phyloP scores from a whole-genome alignment of 805 yeast genomes.

The Spencermartinsiella europaea region DNA sequence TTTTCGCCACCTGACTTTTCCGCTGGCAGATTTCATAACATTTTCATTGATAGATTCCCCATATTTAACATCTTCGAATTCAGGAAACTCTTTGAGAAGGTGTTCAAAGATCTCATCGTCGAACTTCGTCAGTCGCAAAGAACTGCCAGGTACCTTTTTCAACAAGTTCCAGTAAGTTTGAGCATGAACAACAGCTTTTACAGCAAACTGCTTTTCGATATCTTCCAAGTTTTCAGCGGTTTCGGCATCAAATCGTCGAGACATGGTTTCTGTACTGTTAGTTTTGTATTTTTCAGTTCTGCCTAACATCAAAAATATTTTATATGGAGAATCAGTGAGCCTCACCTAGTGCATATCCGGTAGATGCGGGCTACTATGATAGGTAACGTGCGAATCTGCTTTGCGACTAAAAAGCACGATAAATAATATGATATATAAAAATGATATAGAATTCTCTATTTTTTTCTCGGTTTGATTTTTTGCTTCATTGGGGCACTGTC shows the following conservation, averaged over 20 bases:
- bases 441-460: too few relatives aligned
- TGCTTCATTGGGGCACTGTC: too few relatives aligned
- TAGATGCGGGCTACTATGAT: too few relatives aligned
- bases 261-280: constrained; percentile 1
- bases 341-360: too few relatives aligned
- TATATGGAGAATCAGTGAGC: too few relatives aligned
- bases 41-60: constrained; percentile 63
- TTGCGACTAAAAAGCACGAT: too few relatives aligned
- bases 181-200: constrained; percentile 92
- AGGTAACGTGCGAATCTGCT: too few relatives aligned
- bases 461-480: too few relatives aligned
- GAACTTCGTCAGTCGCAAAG: constrained; percentile 44
- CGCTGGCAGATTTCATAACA: constrained; percentile 70
- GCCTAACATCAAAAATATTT: too few relatives aligned
- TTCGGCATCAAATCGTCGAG: constrained; percentile 66
- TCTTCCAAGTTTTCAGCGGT: constrained; percentile 92
- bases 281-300: background rate
- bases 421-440: too few relatives aligned
- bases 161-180: constrained; percentile 88
- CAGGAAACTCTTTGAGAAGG: constrained; percentile 73
- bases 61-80: constrained; percentile 53
- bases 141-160: constrained; percentile 61
- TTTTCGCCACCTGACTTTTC: constrained; percentile 87
- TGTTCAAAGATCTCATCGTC: constrained; percentile 39
- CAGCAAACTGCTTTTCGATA: constrained; percentile 96